Base-by-base conservation (phyloP, 345 rosid species). In the Acer yangbiense region DNA sequence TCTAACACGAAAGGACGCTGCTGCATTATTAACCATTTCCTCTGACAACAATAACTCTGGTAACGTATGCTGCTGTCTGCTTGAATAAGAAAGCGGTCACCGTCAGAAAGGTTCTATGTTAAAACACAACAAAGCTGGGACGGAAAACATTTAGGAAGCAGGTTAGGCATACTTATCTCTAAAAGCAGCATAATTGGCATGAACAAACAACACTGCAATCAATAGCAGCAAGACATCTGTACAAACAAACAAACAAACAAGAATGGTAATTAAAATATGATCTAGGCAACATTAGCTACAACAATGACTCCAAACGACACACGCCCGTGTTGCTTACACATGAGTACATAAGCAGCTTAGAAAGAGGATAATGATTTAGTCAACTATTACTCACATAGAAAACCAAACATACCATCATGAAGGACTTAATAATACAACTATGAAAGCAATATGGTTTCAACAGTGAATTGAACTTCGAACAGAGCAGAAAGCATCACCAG, bases 241-340 rank as follows among this genome's bases (percentile, higher is more conserved):
- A 74, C 94, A 90, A 73, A 95, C 75, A 32, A 89, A 74, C 94
- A 90, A 73, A 95, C 75, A 32, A 96, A 88, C 78, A 95, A 84
- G 90, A 92, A 88, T 9, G 98, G 89, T 67, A 95, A 85, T 27
- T 92, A 97, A 76, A 90, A 90, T 67, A 87, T 82, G 64, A 93
- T 81, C 97, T 97, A 95, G 14, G 91, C 94, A 78, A 86, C 85
- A n/a, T 96, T 93, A 18, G 98, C 92, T 76, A 87, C 87, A 70
- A 92, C 57, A 81, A 89, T 85, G 75, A 86, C 85, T 21, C 93
- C 94, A 20, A 91, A 77, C 35, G 98, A 91, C 62, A 79, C 86
- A 75, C 58, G 88, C 62, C 86, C 29, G 29, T 27, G 66, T 70
- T 80, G 90, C 88, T 84, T 92, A 97, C 99, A 95, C 83, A 92